These are phyloP conservation scores for Colletotrichum neosansevieriae DNA, from an alignment of 2,329 filamentous ascomycete species.

Conservation along the genomic window DNA sequence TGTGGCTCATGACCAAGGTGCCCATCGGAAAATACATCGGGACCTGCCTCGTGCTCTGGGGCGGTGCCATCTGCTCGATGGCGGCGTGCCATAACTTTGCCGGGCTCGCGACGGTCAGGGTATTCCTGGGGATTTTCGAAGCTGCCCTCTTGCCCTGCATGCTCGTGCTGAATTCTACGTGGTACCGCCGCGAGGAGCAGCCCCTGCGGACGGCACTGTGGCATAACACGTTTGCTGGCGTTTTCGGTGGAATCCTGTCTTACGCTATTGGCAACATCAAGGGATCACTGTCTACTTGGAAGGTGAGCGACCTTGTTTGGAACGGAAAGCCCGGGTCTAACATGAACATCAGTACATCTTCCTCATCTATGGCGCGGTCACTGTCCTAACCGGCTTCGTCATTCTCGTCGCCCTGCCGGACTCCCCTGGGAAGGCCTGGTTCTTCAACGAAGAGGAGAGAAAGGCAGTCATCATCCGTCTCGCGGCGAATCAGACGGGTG, in stretches of 20 bases:
- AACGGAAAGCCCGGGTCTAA: constrained; percentile 39
- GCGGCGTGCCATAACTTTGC: constrained; percentile 50
- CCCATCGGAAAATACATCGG: constrained; percentile 34
- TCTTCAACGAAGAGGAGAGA: constrained; percentile 74
- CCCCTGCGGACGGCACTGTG: constrained; percentile 74
- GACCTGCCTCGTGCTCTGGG: constrained; percentile 55
- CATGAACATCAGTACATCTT: constrained; percentile 63
- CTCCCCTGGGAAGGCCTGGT: constrained; percentile 65
- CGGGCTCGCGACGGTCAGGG: constrained; percentile 42
- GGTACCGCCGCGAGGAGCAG: constrained; percentile 67
- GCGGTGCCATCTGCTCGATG: constrained; percentile 47
- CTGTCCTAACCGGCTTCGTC: constrained; percentile 68
- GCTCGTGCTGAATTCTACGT: constrained; percentile 61
- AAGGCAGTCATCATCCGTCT: constrained; percentile 77
- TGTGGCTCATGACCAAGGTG: constrained; percentile 65
- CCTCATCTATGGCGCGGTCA: constrained; percentile 71
- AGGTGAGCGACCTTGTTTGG: constrained; percentile 57
- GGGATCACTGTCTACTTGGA: constrained; percentile 41
- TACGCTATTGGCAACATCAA: constrained; percentile 51
- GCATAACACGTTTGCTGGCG: constrained; percentile 60
- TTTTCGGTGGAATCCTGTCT: constrained; percentile 65
- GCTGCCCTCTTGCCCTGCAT: constrained; percentile 57
- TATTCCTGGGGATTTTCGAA: constrained; percentile 43
- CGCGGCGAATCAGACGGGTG: constrained; percentile 79
- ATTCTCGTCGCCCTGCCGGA: constrained; percentile 69